Percentiles rank a stretch among this genome's conserved stretches.
phyloP scores from a whole-genome alignment of 208 protist genomes.

The Crithidia mellificae region DNA sequence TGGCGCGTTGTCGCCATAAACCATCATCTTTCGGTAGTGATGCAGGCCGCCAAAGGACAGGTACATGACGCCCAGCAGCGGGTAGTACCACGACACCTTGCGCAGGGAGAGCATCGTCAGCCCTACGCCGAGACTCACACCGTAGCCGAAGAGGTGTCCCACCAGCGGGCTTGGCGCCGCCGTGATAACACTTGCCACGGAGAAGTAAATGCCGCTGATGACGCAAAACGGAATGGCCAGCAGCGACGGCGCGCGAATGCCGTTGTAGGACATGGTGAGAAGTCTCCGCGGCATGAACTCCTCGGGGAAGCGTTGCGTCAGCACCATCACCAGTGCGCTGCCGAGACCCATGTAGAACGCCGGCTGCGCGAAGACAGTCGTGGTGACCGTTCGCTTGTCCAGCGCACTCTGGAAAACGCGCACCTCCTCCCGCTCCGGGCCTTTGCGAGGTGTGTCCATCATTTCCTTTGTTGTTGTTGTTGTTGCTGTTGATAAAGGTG shows the following conservation, averaged over 20 bases:
- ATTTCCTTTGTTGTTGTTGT: no score
- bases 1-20: constrained; percentile 84
- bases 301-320: constrained; percentile 80
- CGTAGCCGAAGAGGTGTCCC: constrained; percentile 76
- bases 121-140: constrained; percentile 60
- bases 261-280: constrained; percentile 81
- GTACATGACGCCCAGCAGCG: constrained; percentile 76
- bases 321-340: constrained; percentile 75
- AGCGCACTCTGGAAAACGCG: constrained; percentile 80
- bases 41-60: constrained; percentile 83
- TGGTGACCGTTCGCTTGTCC: constrained; percentile 68
- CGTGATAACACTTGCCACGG: constrained; percentile 69
- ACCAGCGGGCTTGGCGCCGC: constrained; percentile 53
- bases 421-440: constrained; percentile 49
- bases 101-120: constrained; percentile 72
- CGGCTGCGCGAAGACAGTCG: constrained; percentile 77
- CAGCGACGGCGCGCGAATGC: constrained; percentile 69
- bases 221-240: constrained; percentile 80
- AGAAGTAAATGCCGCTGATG: constrained; percentile 71
- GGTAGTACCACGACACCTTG: constrained; percentile 85
- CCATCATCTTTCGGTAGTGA: constrained; percentile 87
- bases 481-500: no score
- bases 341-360: constrained; percentile 80
- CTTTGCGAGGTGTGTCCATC: constrained; percentile 10
- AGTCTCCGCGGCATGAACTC: constrained; percentile 77